A percentile compares a stretch with the other conserved stretches of the same genome.
Conservation (phyloP, 2,329 filamentous ascomycete species). For the Didymella arachidicola region DNA sequence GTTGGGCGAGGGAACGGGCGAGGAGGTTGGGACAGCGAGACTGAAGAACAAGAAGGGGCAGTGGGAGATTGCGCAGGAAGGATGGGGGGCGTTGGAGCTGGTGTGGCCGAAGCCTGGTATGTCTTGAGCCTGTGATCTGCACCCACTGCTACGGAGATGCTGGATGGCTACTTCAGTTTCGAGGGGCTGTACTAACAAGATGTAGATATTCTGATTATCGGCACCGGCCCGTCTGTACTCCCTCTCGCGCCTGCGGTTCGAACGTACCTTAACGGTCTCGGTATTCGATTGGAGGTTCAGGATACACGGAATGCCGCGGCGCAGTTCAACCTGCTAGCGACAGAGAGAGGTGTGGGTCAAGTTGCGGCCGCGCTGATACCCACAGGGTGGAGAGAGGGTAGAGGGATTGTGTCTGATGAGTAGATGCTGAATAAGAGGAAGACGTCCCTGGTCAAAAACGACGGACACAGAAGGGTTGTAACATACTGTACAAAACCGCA, state of each 20-base stretch:
- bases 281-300: conserved; percentile 84
- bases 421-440: neutral
- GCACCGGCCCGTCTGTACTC: conserved; percentile 76
- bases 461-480: conserved; percentile 1
- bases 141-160: too few relatives aligned
- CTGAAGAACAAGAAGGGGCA: conserved; percentile 80
- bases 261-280: conserved; percentile 74
- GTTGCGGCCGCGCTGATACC: conserved; percentile 89
- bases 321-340: conserved; percentile 95
- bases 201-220: conserved; percentile 86
- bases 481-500: conserved; percentile 17
- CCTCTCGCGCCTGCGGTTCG: conserved; percentile 80
- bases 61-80: conserved; percentile 75
- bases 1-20: conserved; percentile 57
- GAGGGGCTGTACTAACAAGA: conserved; percentile 22
- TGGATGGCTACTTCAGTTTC: too few relatives aligned
- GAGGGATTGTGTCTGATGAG: conserved; percentile 18
- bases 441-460: neutral
- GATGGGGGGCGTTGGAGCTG: conserved; percentile 77
- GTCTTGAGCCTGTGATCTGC: conserved; percentile 47
- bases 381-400: conserved; percentile 73
- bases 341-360: conserved; percentile 83
- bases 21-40: conserved; percentile 40
- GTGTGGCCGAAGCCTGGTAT: conserved; percentile 89
- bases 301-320: conserved; percentile 94